Conservation (phyloP, 2,329 filamentous ascomycete species). For the Mycosphaerella sp. region DNA sequence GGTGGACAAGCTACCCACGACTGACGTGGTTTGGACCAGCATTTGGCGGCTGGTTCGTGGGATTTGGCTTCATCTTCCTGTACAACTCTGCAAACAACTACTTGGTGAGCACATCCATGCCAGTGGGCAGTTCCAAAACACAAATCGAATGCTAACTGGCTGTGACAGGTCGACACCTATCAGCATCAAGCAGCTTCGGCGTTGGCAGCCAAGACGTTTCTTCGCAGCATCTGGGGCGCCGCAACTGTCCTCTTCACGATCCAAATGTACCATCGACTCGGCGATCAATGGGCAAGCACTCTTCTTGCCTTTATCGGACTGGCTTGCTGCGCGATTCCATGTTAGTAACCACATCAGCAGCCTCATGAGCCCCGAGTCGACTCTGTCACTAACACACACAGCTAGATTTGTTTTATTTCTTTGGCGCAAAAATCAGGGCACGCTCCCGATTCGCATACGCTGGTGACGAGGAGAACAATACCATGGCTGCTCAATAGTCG, state of each 20-base stretch:
- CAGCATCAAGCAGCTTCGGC: conserved; percentile 59
- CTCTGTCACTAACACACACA: too few relatives aligned
- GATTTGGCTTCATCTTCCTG: conserved; percentile 32
- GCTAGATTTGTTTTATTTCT: conserved; percentile 61
- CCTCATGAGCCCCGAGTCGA: too few relatives aligned
- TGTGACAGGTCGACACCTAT: conserved; percentile 52
- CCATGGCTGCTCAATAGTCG: conserved; percentile 20
- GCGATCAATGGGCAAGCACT: conserved; percentile 43
- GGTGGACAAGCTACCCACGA: conserved; percentile 58
- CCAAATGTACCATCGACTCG: conserved; percentile 38
- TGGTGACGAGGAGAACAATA: conserved; percentile 46
- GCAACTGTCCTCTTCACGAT: conserved; percentile 28
- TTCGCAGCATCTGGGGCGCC: conserved; percentile 19
- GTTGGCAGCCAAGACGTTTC: conserved; percentile 33
- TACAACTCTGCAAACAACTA: conserved; percentile 39
- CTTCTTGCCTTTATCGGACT: conserved; percentile 41
- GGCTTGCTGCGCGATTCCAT: conserved; percentile 38
- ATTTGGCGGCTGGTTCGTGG: conserved; percentile 29
- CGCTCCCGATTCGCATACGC: conserved; percentile 67
- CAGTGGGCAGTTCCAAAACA: background rate
- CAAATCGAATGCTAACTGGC: background rate
- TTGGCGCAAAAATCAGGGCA: conserved; percentile 63
- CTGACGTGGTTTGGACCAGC: conserved; percentile 64
- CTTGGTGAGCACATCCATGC: conserved; percentile 21
- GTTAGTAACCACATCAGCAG: conserved; percentile 27